Evolutionary conservation across 1,284 basidiomycete genomes (phyloP).

Genomic region (Melampsora larici-populina): DNA sequence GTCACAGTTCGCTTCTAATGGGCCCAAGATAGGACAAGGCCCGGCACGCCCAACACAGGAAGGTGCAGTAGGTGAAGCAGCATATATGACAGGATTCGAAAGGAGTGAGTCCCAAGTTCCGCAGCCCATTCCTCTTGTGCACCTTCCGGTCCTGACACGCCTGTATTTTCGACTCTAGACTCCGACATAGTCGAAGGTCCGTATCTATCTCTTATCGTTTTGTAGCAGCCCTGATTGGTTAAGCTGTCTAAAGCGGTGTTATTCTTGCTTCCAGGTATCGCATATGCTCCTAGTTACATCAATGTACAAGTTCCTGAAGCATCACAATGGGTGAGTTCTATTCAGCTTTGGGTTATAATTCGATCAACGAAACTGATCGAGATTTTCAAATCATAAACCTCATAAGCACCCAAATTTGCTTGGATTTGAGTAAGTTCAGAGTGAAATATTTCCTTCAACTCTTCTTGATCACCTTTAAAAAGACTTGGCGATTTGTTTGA

Average conservation of each 20-base stretch:
- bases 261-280: background rate
- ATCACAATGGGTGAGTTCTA: background rate
- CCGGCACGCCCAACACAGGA: background rate
- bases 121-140: background rate
- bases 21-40: background rate
- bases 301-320: background rate
- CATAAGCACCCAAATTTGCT: background rate
- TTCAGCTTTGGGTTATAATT: background rate
- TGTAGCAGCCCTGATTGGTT: background rate
- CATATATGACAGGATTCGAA: too few species aligned
- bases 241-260: background rate
- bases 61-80: slow-evolving; percentile 8
- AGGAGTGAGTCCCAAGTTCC: background rate
- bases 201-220: background rate
- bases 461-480: background rate
- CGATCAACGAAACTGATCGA: background rate
- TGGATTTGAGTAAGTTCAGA: background rate
- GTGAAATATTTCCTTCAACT: too few species aligned
- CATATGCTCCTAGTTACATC: background rate
- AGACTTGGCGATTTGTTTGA: background rate
- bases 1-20: background rate
- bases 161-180: background rate
- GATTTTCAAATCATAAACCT: background rate
- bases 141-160: background rate
- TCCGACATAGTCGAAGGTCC: background rate